Percentiles rank a stretch among this genome's conserved stretches.
Evolutionary conservation across 1,284 basidiomycete genomes (phyloP).

Genomic region (Cutaneotrichosporon cutaneum): DNA sequence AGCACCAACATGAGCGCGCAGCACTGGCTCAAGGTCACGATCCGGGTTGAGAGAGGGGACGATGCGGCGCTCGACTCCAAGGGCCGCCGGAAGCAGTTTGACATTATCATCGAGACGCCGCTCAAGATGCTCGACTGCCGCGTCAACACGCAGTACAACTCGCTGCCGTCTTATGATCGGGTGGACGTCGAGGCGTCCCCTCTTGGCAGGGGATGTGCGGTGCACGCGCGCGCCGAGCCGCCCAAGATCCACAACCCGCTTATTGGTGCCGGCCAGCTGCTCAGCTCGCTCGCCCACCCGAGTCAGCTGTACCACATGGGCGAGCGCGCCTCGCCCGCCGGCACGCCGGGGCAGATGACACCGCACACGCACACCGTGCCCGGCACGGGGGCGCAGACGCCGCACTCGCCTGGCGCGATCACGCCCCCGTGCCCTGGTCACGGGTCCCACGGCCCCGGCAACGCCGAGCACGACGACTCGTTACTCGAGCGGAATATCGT

Average conservation of each 20-base stretch:
- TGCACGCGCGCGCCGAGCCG: constrained; percentile 29
- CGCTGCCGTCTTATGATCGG: constrained; percentile 61
- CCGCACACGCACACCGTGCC: background rate
- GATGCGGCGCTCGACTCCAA: constrained; percentile 64
- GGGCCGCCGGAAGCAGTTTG: constrained; percentile 73
- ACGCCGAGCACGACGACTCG: constrained; percentile 37
- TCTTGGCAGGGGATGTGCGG: constrained; percentile 31
- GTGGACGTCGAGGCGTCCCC: constrained; percentile 13
- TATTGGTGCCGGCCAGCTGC: background rate
- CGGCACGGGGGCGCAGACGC: background rate
- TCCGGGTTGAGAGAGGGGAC: constrained; percentile 81
- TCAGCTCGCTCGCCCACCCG: constrained; percentile 1
- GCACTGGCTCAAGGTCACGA: constrained; percentile 77
- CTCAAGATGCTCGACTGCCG: constrained; percentile 60
- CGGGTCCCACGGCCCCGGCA: background rate
- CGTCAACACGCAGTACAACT: constrained; percentile 73
- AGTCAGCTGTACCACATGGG: background rate
- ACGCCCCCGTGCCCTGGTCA: background rate
- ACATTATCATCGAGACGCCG: constrained; percentile 72
- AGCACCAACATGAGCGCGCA: constrained; percentile 74
- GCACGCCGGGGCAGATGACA: background rate
- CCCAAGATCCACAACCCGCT: background rate
- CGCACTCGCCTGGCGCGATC: background rate
- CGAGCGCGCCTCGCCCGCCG: background rate
- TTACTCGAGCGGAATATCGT: constrained; percentile 52